Base-by-base conservation (phyloP, 345 rosid species). In the Sisymbrium irio region DNA sequence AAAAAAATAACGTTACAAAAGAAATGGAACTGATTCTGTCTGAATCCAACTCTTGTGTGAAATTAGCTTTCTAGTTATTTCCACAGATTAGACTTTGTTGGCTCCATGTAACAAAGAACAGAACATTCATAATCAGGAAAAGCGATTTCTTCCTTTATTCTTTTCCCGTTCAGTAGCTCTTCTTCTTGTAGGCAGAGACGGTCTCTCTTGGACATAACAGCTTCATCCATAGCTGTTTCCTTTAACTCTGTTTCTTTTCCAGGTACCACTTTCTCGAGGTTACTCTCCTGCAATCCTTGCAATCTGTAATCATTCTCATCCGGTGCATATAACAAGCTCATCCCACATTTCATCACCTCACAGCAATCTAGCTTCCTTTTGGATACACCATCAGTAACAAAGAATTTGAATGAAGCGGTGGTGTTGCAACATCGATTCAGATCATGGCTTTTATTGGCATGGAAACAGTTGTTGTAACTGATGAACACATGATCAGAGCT, bases 341-440 rank as follows among this genome's bases (percentile, higher is more conserved):
- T 77, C 33, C 80, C 76, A 40, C 80, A 76, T 57, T 70, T 64
- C 22, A 77, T 47, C 7, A 77, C 80, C 33, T 70, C 71, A 40
- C 67, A 77, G 19, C n/a, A 19, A 7, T 64, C 53, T 45, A 41
- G 25, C 7, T 77, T 77, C 56, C 76, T 70, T 57, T 63, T 64
- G 14, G 67, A 2, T 19, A 41, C 56, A 42, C 74, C 72, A 56
- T 77, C 72, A 6, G 71, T 70, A 10, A 70, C 47, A 39, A 13
- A 64, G 39, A 77, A 77, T 22, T 49, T 63, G 37, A 77, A 77
- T 11, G 76, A 62, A 9, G 76, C 76, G 0, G 45, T 63, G 44
- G 72, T 77, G 30, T 70, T 55, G 39, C 76, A 69, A 30, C 80
- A 77, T 20, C 12, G 22, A 4, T 39, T 64, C 37, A 17, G 65